Base-by-base conservation (phyloP, 2,329 filamentous ascomycete genomes). In the Coniosporium uncinatum region DNA sequence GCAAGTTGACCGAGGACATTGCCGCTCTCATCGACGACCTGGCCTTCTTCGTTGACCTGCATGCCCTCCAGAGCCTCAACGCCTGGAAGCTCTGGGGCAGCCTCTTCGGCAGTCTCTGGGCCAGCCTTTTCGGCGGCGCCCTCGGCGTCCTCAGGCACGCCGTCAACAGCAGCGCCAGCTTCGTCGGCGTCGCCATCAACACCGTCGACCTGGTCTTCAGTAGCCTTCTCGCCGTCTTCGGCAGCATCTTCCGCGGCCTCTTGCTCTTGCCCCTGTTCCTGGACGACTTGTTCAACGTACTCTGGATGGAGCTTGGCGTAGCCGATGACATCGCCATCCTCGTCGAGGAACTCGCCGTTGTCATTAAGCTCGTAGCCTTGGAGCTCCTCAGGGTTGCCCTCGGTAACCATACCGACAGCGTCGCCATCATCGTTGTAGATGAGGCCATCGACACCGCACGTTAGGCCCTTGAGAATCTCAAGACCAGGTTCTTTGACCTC, bases 311-410 rank as follows among this genome's bases (percentile, higher is more conserved):
- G 61, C 40, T 72, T 65, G 4, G 74, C 71, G 41, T 67, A 67
- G 41, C 73, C 74, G 40, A 77, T 60, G 38, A 76, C 66, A 37
- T 75, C 70, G 41, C 74, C 74, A 4, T 72, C 63, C 3, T 75
- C 64, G 44, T 76, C 70, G n/a, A 76, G 54, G 45, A 78, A 74
- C 49, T 76, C 71, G 39, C 74, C 74, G 20, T 73, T 61, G 45
- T 71, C 66, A 49, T 76, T 75, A 46, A 73, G 66, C 35, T 65
- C 66, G 40, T 62, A 61, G 52, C 70, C 69, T 50, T 69, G 57
- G 27, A 74, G 67, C 41, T 71, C 57, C 24, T 63, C 50, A 42
- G 69, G 67, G 45, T 74, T 64, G 39, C 70, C 70, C 34, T 73
- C 70, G 35, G 63, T 54, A 19, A 74, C 57, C 35, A 61, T 63